phyloP scores from a whole-genome alignment of 2,329 filamentous ascomycete genomes.

The Colletotrichum tabaci region DNA sequence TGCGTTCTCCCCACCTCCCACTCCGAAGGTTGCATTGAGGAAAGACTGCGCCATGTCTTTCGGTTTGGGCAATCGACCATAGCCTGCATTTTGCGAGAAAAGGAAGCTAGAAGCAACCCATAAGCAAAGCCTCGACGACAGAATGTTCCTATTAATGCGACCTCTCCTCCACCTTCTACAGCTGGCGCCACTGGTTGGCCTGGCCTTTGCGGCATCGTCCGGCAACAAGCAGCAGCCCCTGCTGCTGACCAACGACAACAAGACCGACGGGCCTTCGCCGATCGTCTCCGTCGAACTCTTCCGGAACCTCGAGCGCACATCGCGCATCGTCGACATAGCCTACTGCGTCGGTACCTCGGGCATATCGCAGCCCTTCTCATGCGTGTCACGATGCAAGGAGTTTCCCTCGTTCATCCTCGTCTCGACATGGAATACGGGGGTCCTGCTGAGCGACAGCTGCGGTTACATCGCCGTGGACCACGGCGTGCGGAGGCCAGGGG shows the following conservation, averaged over 20 bases:
- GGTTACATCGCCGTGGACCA: slow-evolving; percentile 95
- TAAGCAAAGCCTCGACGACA: neutral
- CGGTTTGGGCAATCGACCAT: slow-evolving; percentile 6
- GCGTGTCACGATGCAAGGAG: slow-evolving; percentile 86
- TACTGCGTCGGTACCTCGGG: slow-evolving; percentile 94
- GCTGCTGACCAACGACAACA: slow-evolving; percentile 19
- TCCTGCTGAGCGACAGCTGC: slow-evolving; percentile 89
- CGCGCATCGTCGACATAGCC: slow-evolving; percentile 93
- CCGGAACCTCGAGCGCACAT: slow-evolving; percentile 85
- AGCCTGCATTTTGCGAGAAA: slow-evolving; percentile 1
- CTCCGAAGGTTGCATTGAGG: neutral
- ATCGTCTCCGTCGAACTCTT: slow-evolving; percentile 77
- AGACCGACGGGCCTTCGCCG: slow-evolving; percentile 8
- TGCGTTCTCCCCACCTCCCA: neutral
- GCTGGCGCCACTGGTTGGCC: slow-evolving; percentile 25
- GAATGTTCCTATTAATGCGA: slow-evolving; percentile 8
- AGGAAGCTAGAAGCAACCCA: neutral
- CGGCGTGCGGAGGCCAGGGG: slow-evolving; percentile 48
- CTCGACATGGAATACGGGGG: slow-evolving; percentile 91
- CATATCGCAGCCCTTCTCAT: slow-evolving; percentile 86
- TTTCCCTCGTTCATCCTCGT: slow-evolving; percentile 86
- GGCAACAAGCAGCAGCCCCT: slow-evolving; percentile 13
- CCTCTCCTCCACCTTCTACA: slow-evolving; percentile 10
- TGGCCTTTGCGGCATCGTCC: slow-evolving; percentile 14
- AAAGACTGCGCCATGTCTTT: slow-evolving; percentile 30